Base-by-base conservation (phyloP, 2,329 filamentous ascomycete species). In the Pseudocercospora cruenta region DNA sequence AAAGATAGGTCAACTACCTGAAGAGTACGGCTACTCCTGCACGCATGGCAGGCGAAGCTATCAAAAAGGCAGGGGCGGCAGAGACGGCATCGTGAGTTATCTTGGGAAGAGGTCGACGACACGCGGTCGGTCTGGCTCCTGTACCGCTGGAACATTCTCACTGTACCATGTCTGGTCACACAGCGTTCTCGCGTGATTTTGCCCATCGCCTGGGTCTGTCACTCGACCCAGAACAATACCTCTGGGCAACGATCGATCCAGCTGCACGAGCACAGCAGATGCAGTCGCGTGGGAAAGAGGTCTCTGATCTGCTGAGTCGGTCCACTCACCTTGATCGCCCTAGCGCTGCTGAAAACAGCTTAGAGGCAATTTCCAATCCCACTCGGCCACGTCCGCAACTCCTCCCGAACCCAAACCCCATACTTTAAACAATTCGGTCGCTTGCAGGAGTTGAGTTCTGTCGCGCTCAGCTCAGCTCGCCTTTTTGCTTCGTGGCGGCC, bases 271-370 rank as follows among this genome's bases (percentile, higher is more conserved):
- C 21, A 55, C 53, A 33, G 53, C 53, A 55, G 53, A 55, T 26
- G 21, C 10, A 33, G 53, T 55, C 53, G 53, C 28, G 53, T 55
- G 53, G 53, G 14, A 55, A 55, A 26, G 26, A 55, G 53, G 53
- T 33, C 14, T 43, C 39, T n/a, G 14, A 8, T 43, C 39, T 43
- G 39, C 16, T 55, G 53, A 55, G 26, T 31, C 24, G 22, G 53
- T 55, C 14, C 26, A 55, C 26, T 22, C 22, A 33, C 53, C 53
- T 33, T 9, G 53, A 33, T 55, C 53, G 53, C 26, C 53, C 16
- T 55, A 43, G 55, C 36, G 26, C 31, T 43, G 55, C 55, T 43
- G 3, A 9, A 58, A 58, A 21, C 28, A 58, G 55, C 19, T 33
- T 58, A 58, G 55, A 36, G 3, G 55, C 28, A 58, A 24, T 24